Conservation (phyloP, 2,329 filamentous ascomycete genomes). For the Apiospora kogelbergensis region DNA sequence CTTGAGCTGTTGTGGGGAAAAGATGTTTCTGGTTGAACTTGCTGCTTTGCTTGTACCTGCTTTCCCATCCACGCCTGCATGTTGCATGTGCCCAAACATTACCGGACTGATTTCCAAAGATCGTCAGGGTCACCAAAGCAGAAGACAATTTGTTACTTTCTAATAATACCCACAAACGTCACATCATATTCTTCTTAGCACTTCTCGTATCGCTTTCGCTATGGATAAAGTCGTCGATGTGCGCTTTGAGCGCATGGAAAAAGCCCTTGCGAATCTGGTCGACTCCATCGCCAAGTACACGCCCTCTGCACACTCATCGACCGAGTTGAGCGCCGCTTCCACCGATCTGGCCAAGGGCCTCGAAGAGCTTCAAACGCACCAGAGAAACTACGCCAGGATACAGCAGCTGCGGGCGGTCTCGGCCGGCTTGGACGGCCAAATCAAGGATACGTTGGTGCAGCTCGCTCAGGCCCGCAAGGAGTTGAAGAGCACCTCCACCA, state of each 20-base stretch:
- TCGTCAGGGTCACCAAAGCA: neutral
- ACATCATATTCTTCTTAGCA: neutral
- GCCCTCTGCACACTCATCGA: constrained; percentile 65
- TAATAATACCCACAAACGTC: neutral
- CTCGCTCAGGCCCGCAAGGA: constrained; percentile 74
- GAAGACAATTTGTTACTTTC: neutral
- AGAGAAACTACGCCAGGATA: constrained; percentile 71
- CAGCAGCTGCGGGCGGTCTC: constrained; percentile 67
- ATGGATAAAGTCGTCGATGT: constrained; percentile 62
- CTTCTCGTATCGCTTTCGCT: neutral
- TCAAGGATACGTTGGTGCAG: constrained; percentile 68
- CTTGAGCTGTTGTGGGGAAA: neutral
- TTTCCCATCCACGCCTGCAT: neutral
- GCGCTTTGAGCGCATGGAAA: constrained; percentile 67
- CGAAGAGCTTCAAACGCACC: constrained; percentile 69
- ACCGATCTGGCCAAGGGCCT: constrained; percentile 65
- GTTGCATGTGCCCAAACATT: neutral
- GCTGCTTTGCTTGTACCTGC: neutral
- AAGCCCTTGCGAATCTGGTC: constrained; percentile 66
- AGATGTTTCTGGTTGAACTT: neutral
- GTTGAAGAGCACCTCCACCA: constrained; percentile 63
- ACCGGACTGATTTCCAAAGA: neutral
- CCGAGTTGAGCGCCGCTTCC: constrained; percentile 71
- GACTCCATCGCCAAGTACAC: constrained; percentile 83
- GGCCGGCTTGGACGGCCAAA: constrained; percentile 66